Evolutionary conservation across 2,329 filamentous ascomycete genomes (phyloP), one percentile per base, ranked within the genome.

Genomic region (Fusarium anguioides): DNA sequence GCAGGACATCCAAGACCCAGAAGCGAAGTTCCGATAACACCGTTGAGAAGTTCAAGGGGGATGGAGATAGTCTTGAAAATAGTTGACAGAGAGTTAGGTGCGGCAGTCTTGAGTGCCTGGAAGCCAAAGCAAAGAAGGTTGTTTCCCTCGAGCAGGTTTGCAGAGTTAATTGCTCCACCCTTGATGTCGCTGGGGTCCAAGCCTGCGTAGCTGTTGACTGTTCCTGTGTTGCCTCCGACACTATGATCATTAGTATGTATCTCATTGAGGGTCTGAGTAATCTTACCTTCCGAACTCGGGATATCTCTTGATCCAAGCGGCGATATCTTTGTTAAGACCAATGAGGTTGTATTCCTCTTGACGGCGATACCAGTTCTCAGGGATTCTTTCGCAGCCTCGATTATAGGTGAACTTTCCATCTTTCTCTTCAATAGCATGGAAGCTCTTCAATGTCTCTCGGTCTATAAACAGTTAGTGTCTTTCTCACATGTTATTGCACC

Each of bases 121-220:
- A 64, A 64, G 41, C 53, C 47, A 8, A 64, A 64, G n/a, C 61
- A 64, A 0, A 64, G 24, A 5, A 64, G 21, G 20, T 64, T 64
- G 14, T 64, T 64, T 3, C 42, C 53, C 6, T 64, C 14, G 5
- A 64, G 53, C 1, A 64, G 37, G 11, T 64, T 54, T 1, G 26
- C 21, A 6, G 64, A 37, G 11, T 64, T 64, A 20, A 64, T 20
- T 2, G 64, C 61, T 12, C 61, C 61, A 0, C 61, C 61, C 0
- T 60, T 64, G 4, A 64, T 23, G 14, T 64, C 20, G 11, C 31
- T 54, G 14, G 60, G n/a, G n/a, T 64, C 53, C 2, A 64, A 47
- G 9, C 61, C 42, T 0, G 53, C 61, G 18, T 60, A 64, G 27
- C 42, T 64, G 6, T 64, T 64, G 1, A 64, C 53, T 1, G 60